Evolutionary conservation across 2,329 filamentous ascomycete species (phyloP).

Genomic region (Sporothrix luriei): DNA sequence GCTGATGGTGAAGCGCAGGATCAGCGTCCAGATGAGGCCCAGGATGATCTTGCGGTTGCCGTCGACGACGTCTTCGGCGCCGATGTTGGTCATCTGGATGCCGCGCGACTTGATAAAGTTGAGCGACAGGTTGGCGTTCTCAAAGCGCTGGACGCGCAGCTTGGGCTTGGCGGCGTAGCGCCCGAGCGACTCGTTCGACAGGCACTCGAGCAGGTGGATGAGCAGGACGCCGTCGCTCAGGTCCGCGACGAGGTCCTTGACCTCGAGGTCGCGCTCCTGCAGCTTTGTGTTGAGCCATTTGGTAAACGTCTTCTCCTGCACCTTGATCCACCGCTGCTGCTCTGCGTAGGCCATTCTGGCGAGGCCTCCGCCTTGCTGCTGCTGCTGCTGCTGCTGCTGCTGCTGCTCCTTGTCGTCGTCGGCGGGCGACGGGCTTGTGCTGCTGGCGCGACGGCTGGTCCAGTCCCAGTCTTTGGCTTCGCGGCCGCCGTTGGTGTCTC

Average conservation of each 20-base stretch:
- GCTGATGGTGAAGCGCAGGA: conserved; percentile 96
- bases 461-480: conserved; percentile 32
- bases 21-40: conserved; percentile 96
- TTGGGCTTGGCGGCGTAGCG: conserved; percentile 97
- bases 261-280: conserved; percentile 72
- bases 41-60: conserved; percentile 97
- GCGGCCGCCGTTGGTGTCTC: conserved; percentile 15
- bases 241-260: conserved; percentile 85
- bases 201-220: conserved; percentile 94
- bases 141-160: conserved; percentile 92
- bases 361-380: conserved; percentile 42
- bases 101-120: conserved; percentile 82
- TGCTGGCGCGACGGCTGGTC: conserved; percentile 31
- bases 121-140: conserved; percentile 95
- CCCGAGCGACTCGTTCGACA: conserved; percentile 90
- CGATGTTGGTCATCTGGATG: conserved; percentile 98
- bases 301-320: conserved; percentile 98
- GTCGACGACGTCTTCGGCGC: conserved; percentile 96
- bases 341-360: conserved; percentile 65
- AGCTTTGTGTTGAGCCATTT: conserved; percentile 99
- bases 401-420: conserved; percentile 18
- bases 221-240: conserved; percentile 92
- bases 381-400: conserved; percentile 36
- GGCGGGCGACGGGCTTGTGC: conserved; percentile 27
- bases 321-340: conserved; percentile 70